Conservation (phyloP, 352 stramenopile species). For the Pythium phragmiticola region DNA sequence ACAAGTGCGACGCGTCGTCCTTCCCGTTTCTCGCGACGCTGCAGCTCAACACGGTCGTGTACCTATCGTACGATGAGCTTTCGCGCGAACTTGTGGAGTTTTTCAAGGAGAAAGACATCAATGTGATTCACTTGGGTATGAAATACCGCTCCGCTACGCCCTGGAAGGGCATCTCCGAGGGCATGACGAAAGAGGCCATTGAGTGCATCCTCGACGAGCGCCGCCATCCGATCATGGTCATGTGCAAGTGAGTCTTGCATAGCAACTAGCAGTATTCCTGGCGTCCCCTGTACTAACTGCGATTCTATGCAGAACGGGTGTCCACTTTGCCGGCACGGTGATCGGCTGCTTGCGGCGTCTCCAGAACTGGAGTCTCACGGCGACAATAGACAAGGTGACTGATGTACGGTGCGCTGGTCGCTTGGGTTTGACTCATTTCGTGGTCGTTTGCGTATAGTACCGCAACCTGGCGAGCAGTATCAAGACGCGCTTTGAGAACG, state of each 20-base stretch:
- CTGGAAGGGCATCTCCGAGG: conserved; percentile 78
- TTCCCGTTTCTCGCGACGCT: conserved; percentile 82
- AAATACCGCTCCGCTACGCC: conserved; percentile 73
- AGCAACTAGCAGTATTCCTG: not conserved
- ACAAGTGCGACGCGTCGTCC: conserved; percentile 85
- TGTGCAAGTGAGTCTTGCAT: conserved; percentile 71
- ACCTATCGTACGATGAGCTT: conserved; percentile 84
- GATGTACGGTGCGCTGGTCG: not conserved
- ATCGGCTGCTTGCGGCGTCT: conserved; percentile 80
- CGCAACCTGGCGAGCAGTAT: conserved; percentile 82
- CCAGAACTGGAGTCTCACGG: conserved; percentile 86
- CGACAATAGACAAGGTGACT: conserved; percentile 81
- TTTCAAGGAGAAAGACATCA: conserved; percentile 81
- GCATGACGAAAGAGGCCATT: conserved; percentile 85
- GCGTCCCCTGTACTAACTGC: not conserved
- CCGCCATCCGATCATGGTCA: conserved; percentile 78
- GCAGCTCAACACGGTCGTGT: conserved; percentile 83
- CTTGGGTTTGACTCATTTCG: not conserved
- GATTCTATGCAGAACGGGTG: conserved; percentile 44
- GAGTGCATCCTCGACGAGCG: conserved; percentile 82
- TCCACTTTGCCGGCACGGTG: conserved; percentile 76
- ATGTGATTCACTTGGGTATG: conserved; percentile 77
- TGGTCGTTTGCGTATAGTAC: conserved; percentile 41
- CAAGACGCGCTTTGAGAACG: conserved; percentile 87
- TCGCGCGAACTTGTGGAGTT: conserved; percentile 75